Conservation (phyloP, 2,329 filamentous ascomycete species). For the Phoma herbarum region DNA sequence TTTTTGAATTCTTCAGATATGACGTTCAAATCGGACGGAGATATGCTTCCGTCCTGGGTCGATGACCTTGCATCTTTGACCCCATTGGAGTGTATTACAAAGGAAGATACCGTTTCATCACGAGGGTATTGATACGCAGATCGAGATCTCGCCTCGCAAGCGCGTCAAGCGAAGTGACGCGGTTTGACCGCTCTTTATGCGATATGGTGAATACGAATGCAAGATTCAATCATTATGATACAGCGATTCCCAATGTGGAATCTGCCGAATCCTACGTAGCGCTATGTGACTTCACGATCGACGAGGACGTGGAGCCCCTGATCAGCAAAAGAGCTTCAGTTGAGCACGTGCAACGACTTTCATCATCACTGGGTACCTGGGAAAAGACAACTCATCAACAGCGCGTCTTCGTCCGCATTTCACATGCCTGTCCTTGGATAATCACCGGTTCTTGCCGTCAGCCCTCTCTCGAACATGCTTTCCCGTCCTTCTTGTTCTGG, state of each 20-base stretch:
- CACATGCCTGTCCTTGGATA: neutral
- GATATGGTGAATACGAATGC: neutral
- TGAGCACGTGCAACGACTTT: constrained; percentile 3
- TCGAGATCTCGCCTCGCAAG: constrained; percentile 5
- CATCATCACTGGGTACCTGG: neutral
- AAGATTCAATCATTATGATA: neutral
- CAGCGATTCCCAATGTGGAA: neutral
- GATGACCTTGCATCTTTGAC: neutral
- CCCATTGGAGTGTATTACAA: neutral
- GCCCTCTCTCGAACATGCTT: neutral
- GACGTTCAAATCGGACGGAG: neutral
- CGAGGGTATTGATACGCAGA: neutral
- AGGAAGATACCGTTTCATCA: constrained; percentile 1
- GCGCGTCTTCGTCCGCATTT: neutral
- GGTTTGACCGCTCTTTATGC: constrained; percentile 19
- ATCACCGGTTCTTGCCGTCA: constrained; percentile 2
- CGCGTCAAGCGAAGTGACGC: constrained; percentile 1
- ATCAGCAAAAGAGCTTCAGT: constrained; percentile 29
- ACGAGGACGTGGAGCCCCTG: constrained; percentile 9
- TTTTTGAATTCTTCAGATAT: constrained; percentile 4
- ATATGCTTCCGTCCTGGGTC: neutral
- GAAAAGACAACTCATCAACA: constrained; percentile 2
- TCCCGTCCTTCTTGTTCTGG: constrained; percentile 1
- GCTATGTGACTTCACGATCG: constrained; percentile 13
- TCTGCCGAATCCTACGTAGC: neutral